Conservation (phyloP, 2,329 filamentous ascomycete genomes). For the Eurotiales sp. region DNA sequence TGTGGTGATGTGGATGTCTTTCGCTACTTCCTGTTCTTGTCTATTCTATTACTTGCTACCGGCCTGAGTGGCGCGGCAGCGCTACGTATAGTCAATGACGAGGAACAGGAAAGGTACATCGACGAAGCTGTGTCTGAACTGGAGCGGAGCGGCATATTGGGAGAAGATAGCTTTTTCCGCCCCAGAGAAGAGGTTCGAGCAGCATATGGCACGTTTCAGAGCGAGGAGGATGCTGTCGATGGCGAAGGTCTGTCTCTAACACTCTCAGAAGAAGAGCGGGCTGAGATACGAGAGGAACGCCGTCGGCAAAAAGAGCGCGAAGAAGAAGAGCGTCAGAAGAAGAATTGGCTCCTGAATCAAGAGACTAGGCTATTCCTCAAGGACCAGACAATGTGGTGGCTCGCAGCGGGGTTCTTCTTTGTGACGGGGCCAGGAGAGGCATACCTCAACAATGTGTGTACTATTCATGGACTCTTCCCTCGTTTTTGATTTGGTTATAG, state of each 20-base stretch:
- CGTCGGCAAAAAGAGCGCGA: conserved; percentile 43
- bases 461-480: not conserved
- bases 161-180: conserved; percentile 67
- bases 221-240: conserved; percentile 32
- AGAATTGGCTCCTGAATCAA: conserved; percentile 85
- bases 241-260: conserved; percentile 39
- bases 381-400: conserved; percentile 93
- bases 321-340: conserved; percentile 64
- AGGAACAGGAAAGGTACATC: conserved; percentile 67
- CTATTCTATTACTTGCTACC: conserved; percentile 63
- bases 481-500: too few relatives aligned
- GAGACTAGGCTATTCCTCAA: conserved; percentile 81
- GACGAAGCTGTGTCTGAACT: conserved; percentile 86
- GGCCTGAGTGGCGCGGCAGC: conserved; percentile 72
- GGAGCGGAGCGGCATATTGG: conserved; percentile 78
- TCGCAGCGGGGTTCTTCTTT: conserved; percentile 86
- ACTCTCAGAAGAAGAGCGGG: conserved; percentile 41
- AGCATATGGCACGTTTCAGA: conserved; percentile 41
- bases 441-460: conserved; percentile 80
- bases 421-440: conserved; percentile 94
- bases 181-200: conserved; percentile 46
- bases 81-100: conserved; percentile 75
- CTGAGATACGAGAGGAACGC: conserved; percentile 37
- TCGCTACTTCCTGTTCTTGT: conserved; percentile 83
- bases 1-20: conserved; percentile 67